Percentiles rank a stretch among this genome's conserved stretches.
phyloP scores from a whole-genome alignment of 345 rosid species.

The Salix purpurea region DNA sequence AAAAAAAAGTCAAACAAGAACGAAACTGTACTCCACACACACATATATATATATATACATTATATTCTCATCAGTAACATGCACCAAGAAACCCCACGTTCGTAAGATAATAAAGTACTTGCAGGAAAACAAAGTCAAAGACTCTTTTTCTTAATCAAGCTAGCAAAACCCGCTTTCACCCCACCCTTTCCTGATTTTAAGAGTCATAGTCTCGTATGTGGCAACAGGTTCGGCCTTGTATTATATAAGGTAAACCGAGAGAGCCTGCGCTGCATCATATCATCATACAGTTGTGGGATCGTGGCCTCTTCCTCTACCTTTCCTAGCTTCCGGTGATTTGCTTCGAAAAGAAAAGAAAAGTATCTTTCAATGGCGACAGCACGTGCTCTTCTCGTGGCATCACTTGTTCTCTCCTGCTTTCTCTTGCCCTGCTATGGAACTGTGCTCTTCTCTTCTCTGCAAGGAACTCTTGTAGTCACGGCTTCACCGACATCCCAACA shows the following conservation, averaged over 20 bases:
- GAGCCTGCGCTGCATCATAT: not conserved
- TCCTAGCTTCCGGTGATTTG: not conserved
- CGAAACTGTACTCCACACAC: not conserved
- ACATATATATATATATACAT: not conserved
- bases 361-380: slow-evolving; percentile 11
- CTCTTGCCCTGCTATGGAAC: slow-evolving; percentile 1
- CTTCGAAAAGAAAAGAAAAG: not conserved
- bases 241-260: not conserved
- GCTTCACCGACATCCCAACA: slow-evolving; percentile 32
- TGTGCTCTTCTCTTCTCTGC: slow-evolving; percentile 28
- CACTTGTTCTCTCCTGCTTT: slow-evolving; percentile 5
- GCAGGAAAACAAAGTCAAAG: not conserved
- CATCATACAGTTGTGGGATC: not conserved
- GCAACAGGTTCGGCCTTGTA: not conserved
- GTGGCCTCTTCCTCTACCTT: not conserved
- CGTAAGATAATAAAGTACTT: not conserved
- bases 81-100: not conserved
- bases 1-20: not conserved
- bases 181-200: slow-evolving; percentile 9
- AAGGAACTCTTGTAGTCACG: slow-evolving; percentile 22
- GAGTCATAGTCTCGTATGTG: not conserved
- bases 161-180: not conserved
- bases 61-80: no score
- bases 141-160: not conserved
- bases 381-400: slow-evolving; percentile 8